Evolutionary conservation across 2,329 filamentous ascomycete species (phyloP), one percentile per base, ranked within the genome.

Genomic region (Microdochium paspali): DNA sequence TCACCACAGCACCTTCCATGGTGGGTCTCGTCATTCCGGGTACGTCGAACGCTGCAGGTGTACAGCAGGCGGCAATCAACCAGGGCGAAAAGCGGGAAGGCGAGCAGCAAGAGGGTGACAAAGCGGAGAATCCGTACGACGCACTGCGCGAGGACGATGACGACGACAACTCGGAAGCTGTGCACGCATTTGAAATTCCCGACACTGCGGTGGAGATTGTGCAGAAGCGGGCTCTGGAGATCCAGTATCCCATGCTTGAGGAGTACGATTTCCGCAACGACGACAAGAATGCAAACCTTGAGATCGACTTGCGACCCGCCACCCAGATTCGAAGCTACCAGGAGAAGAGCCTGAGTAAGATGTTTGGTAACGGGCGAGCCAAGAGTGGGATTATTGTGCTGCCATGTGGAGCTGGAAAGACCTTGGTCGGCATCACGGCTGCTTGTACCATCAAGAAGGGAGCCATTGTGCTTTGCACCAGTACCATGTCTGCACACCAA

Each of bases 241-340:
- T 98, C 45, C 85, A 85, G 24, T 85, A 89, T 52, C 93, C 93
- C 3, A 84, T 95, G 9, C 79, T 96, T 9, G 90, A 97, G 64
- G 93, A 98, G 66, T 98, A 98, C 65, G 93, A 98, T 64, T 98
- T 97, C 66, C 79, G 90, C 49, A 90, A 93, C 56, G 93, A 98
- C 62, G 80, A 87, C 51, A 77, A 82, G 56, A 98, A 97, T 59
- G 80, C 91, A 1, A 95, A 88, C 45, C 72, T 98, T 30, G 90
- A 97, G 49, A 98, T 98, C 56, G 91, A 97, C 63, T 73, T 97
- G 44, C 87, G 87, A 57, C 90, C 91, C 0, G 84, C 84, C 48
- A 91, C 90, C 0, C 86, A 91, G 59, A 97, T 97, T 62, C 83
- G 91, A 62, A 84, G 79, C 25, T 98, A 98, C 58, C 93, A 98